phyloP scores from a whole-genome alignment of 2,329 filamentous ascomycete genomes.

The Lithohypha guttulata region DNA sequence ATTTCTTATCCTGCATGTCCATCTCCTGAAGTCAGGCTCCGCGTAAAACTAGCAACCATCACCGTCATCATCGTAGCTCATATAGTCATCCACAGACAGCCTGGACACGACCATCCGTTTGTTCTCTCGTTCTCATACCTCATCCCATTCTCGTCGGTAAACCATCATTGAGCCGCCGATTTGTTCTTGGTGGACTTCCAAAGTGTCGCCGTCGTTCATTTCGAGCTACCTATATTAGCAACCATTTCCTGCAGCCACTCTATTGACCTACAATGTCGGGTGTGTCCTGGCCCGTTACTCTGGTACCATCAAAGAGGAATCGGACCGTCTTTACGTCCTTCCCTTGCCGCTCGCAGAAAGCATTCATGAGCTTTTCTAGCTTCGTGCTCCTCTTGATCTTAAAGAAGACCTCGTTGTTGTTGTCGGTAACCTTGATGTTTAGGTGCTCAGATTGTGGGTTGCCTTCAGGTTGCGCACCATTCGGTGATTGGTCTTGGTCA shows the following conservation, averaged over 20 bases:
- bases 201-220: constrained; percentile 89
- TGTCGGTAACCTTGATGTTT: constrained; percentile 98
- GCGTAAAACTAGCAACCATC: no score
- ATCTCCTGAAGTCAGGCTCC: no score
- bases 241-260: neutral
- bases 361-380: constrained; percentile 95
- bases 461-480: constrained; percentile 14
- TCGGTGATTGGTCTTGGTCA: constrained; percentile 21
- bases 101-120: no score
- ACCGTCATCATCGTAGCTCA: no score
- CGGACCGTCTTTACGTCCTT: constrained; percentile 76
- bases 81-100: no score
- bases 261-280: constrained; percentile 68
- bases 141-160: no score
- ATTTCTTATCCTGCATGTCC: no score
- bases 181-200: constrained; percentile 97
- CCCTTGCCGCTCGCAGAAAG: constrained; percentile 92
- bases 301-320: constrained; percentile 91
- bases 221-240: constrained; percentile 55
- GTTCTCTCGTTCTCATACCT: no score
- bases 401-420: constrained; percentile 99
- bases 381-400: constrained; percentile 98
- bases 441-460: constrained; percentile 58
- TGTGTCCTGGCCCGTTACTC: constrained; percentile 79
- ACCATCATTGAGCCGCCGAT: constrained; percentile 76